Evolutionary conservation across 306 rosid genomes (phyloP), one percentile per base, ranked within the genome.

Genomic region (Quercus wislizeni): DNA sequence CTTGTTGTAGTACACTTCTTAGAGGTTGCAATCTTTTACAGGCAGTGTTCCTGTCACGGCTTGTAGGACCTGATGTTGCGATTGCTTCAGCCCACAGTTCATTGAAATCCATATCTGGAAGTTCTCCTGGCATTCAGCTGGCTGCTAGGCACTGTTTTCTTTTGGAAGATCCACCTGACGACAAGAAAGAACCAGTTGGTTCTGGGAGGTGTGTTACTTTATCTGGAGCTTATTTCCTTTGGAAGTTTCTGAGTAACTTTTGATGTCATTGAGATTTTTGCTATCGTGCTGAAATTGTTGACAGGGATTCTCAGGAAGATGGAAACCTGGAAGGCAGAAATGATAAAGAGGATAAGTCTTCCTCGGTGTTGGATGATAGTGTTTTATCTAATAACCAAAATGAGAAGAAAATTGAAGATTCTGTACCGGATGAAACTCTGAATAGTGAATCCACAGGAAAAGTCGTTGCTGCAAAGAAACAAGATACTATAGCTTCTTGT

Each of bases 61-160:
- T 94, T 85, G 91, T 87, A 76, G 94, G 97, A 85, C 78, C 98
- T 65, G 97, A 94, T 81, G 56, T 87, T 80, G 96, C 90, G 19
- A 81, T 88, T 88, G 96, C 94, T 74, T 92, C 98, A 57, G 88
- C 97, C 25, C 98, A 85, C 83, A 81, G 82, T 78, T 90, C 93
- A 69, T 79, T 92, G 58, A 94, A 92, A 82, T 85, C 93, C 77
- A 43, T 90, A 55, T 85, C 90, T 73, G 89, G 87, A 55, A 88
- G 82, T 78, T 83, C 91, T 83, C 88, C 97, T 72, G 85, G 89
- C 78, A 81, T 87, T 27, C 92, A 90, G 83, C 88, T 94, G 81
- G 97, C 96, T 81, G 71, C 87, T 19, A 89, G 96, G 79, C 89
- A 85, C 82, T 94, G 96, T 88, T 88, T 90, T 84, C 21, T 92